Evolutionary conservation across 768 basidiomycete species (phyloP).

Genomic region (Leccinum longicurvipes): DNA sequence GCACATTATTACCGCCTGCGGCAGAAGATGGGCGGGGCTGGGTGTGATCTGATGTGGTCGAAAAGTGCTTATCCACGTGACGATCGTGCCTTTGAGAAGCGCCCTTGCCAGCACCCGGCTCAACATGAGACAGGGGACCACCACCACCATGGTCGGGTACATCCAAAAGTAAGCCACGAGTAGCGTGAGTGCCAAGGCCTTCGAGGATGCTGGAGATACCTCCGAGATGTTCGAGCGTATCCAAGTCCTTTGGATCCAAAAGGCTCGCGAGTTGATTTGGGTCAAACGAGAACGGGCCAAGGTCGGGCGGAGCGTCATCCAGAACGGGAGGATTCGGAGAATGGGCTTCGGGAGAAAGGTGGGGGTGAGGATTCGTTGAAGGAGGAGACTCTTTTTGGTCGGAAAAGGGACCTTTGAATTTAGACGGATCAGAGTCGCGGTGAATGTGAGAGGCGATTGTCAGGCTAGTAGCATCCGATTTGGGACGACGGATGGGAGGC

Average conservation of each 20-base stretch:
- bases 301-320: constrained; percentile 48
- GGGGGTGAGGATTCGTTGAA: constrained; percentile 22
- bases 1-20: neutral
- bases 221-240: constrained; percentile 63
- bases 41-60: neutral
- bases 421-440: constrained; percentile 36
- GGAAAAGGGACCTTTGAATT: constrained; percentile 10
- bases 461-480: constrained; percentile 33
- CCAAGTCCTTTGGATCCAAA: constrained; percentile 84
- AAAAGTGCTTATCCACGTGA: neutral
- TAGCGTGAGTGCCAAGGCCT: constrained; percentile 68
- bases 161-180: constrained; percentile 40
- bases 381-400: constrained; percentile 10
- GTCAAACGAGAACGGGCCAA: constrained; percentile 69
- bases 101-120: constrained; percentile 29
- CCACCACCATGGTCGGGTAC: neutral
- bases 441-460: constrained; percentile 37
- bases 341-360: constrained; percentile 22
- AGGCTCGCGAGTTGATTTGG: constrained; percentile 78
- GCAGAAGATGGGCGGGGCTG: constrained; percentile 13
- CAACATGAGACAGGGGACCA: constrained; percentile 6
- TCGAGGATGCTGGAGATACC: constrained; percentile 64
- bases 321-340: constrained; percentile 22
- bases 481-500: constrained; percentile 32
- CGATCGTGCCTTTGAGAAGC: constrained; percentile 35